phyloP scores from a whole-genome alignment of 768 basidiomycete genomes.

The Tremella fuciformis region DNA sequence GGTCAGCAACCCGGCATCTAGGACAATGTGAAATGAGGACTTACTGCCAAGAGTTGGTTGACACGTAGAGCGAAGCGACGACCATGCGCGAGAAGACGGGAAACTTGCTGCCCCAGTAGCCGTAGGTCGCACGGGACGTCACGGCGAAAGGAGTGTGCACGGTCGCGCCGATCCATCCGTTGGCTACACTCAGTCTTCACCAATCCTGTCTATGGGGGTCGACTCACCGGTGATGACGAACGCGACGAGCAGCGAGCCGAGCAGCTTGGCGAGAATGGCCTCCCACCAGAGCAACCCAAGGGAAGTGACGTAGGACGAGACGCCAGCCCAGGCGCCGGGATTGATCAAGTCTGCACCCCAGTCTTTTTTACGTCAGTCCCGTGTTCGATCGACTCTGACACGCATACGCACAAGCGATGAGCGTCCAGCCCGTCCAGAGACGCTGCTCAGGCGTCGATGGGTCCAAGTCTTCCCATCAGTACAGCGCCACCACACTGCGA shows the following conservation, averaged over 20 bases:
- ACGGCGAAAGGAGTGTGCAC: slow-evolving; percentile 41
- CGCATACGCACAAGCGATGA: slow-evolving; percentile 31
- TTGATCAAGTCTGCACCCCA: slow-evolving; percentile 35
- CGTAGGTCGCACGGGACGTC: slow-evolving; percentile 31
- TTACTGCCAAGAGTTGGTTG: slow-evolving; percentile 14
- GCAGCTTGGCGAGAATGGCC: slow-evolving; percentile 55
- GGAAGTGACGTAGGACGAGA: slow-evolving; percentile 19
- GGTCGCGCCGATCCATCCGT: slow-evolving; percentile 38
- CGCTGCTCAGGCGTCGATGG: slow-evolving; percentile 31
- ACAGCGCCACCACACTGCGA: slow-evolving; percentile 6
- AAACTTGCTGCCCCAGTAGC: slow-evolving; percentile 40
- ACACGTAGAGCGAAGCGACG: slow-evolving; percentile 24
- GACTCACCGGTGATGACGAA: slow-evolving; percentile 35
- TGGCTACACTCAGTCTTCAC: slow-evolving; percentile 12
- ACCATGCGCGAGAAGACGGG: slow-evolving; percentile 42
- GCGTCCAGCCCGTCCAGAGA: slow-evolving; percentile 34
- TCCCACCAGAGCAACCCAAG: slow-evolving; percentile 57
- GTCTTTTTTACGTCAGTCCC: slow-evolving; percentile 20
- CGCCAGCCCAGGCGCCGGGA: slow-evolving; percentile 33
- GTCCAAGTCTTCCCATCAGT: slow-evolving; percentile 29
- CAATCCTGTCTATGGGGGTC: no score
- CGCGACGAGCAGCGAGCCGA: slow-evolving; percentile 80
- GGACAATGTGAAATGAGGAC: slow-evolving; percentile 5
- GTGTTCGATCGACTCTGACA: neutral
- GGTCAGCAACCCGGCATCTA: neutral